Conservation (phyloP, 2,329 filamentous ascomycete genomes). For the Ceratocystis huliohia region DNA sequence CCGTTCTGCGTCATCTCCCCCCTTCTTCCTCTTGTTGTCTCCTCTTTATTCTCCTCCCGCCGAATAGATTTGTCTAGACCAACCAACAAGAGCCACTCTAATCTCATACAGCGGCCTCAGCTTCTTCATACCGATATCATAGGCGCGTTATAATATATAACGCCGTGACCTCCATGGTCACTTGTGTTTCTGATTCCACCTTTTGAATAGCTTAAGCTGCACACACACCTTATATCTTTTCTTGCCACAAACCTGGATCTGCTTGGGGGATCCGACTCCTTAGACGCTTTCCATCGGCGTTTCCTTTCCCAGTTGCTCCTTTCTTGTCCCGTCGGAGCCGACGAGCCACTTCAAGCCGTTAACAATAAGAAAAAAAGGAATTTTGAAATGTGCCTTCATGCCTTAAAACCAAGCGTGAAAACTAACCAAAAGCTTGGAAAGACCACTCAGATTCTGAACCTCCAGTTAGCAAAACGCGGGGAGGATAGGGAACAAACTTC, state of each 20-base stretch:
- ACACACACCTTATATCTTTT: neutral
- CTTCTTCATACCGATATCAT: neutral
- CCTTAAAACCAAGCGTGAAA: neutral
- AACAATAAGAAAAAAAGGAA: neutral
- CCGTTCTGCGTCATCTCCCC: neutral
- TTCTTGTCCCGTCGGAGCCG: neutral
- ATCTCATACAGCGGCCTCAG: neutral
- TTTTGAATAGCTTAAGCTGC: neutral
- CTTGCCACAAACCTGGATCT: neutral
- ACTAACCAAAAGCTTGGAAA: neutral
- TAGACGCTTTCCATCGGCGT: neutral
- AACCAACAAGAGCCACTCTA: neutral
- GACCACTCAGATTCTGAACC: neutral
- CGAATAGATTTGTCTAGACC: neutral
- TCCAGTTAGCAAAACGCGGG: neutral
- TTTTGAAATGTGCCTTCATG: too few relatives aligned
- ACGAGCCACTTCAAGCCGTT: neutral
- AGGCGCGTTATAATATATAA: neutral
- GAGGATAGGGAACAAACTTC: neutral
- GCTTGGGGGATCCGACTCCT: conserved; percentile 1
- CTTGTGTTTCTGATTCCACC: neutral
- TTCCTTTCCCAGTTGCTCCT: neutral
- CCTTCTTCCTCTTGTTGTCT: neutral
- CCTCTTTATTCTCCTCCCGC: neutral
- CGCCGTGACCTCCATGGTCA: neutral